These are phyloP conservation scores for Botrytis sinoallii DNA, from an alignment of 2,329 filamentous ascomycete genomes.

Conservation along the genomic window DNA sequence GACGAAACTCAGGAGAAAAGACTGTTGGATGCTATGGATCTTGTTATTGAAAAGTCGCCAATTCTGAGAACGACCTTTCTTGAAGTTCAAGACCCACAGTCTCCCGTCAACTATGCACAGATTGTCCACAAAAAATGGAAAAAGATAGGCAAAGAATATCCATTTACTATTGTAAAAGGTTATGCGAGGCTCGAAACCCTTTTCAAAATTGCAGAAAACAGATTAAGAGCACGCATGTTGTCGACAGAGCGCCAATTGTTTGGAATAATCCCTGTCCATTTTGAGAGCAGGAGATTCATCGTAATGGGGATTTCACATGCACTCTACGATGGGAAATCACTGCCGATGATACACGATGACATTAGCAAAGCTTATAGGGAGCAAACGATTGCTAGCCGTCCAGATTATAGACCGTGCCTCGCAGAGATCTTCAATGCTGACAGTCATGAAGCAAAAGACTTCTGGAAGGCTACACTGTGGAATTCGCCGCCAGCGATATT, in stretches of 20 bases:
- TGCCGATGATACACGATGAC: constrained; percentile 70
- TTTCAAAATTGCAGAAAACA: constrained; percentile 42
- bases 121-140: constrained; percentile 41
- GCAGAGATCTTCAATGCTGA: constrained; percentile 41
- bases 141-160: neutral
- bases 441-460: constrained; percentile 50
- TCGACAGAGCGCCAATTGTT: constrained; percentile 27
- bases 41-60: constrained; percentile 58
- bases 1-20: constrained; percentile 51
- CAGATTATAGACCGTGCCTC: constrained; percentile 53
- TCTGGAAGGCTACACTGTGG: constrained; percentile 70
- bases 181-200: constrained; percentile 34
- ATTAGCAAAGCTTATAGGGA: constrained; percentile 62
- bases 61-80: constrained; percentile 75
- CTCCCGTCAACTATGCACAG: constrained; percentile 56
- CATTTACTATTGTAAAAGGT: neutral
- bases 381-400: constrained; percentile 40
- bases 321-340: constrained; percentile 85
- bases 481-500: constrained; percentile 46
- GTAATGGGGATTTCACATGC: constrained; percentile 78
- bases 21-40: constrained; percentile 60
- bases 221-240: constrained; percentile 41
- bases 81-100: constrained; percentile 57
- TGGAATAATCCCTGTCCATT: constrained; percentile 49
- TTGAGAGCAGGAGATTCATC: constrained; percentile 42